phyloP scores from a whole-genome alignment of 805 yeast genomes.

The Yamadazyma nakazawae region DNA sequence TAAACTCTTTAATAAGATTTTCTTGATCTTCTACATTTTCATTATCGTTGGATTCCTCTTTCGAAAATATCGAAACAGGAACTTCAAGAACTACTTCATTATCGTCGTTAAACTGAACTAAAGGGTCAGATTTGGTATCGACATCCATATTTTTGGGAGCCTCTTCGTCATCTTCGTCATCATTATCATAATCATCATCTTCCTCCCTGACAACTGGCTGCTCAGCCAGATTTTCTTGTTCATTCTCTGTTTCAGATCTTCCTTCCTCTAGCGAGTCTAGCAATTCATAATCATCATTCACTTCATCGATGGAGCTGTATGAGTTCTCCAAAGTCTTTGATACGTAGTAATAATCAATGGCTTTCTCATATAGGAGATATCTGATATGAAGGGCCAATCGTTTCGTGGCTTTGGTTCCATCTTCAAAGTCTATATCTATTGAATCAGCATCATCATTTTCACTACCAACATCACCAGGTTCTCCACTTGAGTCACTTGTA shows the following conservation, averaged over 20 bases:
- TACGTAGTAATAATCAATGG: conserved; percentile 46
- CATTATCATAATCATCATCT: conserved; percentile 36
- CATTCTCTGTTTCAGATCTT: not conserved
- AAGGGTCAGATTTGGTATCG: conserved; percentile 31
- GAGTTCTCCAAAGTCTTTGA: conserved; percentile 21
- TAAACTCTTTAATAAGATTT: conserved; percentile 56
- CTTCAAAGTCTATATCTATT: conserved; percentile 44
- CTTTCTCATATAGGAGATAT: conserved; percentile 71
- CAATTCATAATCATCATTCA: conserved; percentile 32
- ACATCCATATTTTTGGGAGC: conserved; percentile 24
- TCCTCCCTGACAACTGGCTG: conserved; percentile 26
- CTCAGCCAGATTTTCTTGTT: conserved; percentile 2
- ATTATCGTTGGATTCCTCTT: conserved; percentile 6
- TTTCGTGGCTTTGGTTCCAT: conserved; percentile 31
- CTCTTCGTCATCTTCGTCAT: conserved; percentile 22
- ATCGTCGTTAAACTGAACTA: conserved; percentile 23
- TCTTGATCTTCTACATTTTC: conserved; percentile 37
- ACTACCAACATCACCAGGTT: conserved; percentile 15
- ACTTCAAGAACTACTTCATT: conserved; percentile 31
- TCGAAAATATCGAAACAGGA: conserved; percentile 27
- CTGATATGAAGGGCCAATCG: conserved; percentile 58
- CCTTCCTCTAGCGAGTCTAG: conserved; percentile 29
- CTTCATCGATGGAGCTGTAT: conserved; percentile 26
- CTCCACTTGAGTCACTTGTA: not conserved
- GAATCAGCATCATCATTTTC: not conserved